These are phyloP conservation scores for Ustilago crameri DNA, from an alignment of 1,284 basidiomycete species.

Conservation along the genomic window DNA sequence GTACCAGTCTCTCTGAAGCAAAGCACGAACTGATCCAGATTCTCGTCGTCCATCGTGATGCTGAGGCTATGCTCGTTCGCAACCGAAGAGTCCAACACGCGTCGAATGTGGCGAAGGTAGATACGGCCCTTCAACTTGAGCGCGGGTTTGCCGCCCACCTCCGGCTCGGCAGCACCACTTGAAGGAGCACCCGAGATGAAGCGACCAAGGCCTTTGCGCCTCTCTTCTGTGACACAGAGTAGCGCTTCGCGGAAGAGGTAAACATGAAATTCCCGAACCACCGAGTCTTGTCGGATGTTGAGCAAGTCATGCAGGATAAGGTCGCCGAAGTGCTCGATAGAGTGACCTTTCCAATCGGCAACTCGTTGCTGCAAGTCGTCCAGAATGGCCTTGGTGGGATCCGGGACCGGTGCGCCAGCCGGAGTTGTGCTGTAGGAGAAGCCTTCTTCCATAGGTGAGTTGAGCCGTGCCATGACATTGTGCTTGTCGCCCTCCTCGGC, in stretches of 20 bases:
- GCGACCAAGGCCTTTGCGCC: slow-evolving; percentile 78
- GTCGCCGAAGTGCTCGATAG: slow-evolving; percentile 81
- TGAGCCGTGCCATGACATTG: slow-evolving; percentile 26
- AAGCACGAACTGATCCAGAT: slow-evolving; percentile 89
- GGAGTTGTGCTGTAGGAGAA: slow-evolving; percentile 57
- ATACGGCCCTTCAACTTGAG: slow-evolving; percentile 92
- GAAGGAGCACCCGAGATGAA: slow-evolving; percentile 74
- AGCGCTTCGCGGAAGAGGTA: slow-evolving; percentile 97
- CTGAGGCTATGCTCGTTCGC: slow-evolving; percentile 85
- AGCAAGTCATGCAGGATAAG: slow-evolving; percentile 91
- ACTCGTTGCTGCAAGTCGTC: slow-evolving; percentile 87
- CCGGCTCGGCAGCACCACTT: slow-evolving; percentile 8
- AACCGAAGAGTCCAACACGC: slow-evolving; percentile 81
- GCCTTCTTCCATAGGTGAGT: slow-evolving; percentile 35
- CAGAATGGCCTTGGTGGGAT: slow-evolving; percentile 78
- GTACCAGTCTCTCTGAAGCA: slow-evolving; percentile 90
- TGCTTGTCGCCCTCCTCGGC: slow-evolving; percentile 40
- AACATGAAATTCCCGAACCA: slow-evolving; percentile 89
- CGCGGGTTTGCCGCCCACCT: slow-evolving; percentile 73
- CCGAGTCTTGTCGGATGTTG: slow-evolving; percentile 83
- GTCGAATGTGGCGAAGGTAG: slow-evolving; percentile 89
- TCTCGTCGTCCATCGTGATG: slow-evolving; percentile 93
- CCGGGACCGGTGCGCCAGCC: slow-evolving; percentile 62
- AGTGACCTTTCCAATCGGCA: slow-evolving; percentile 92
- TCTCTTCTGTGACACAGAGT: slow-evolving; percentile 94